These are phyloP conservation scores for Nicotiana noctiflora DNA, from an alignment of 257 asterid species.

Conservation along the genomic window DNA sequence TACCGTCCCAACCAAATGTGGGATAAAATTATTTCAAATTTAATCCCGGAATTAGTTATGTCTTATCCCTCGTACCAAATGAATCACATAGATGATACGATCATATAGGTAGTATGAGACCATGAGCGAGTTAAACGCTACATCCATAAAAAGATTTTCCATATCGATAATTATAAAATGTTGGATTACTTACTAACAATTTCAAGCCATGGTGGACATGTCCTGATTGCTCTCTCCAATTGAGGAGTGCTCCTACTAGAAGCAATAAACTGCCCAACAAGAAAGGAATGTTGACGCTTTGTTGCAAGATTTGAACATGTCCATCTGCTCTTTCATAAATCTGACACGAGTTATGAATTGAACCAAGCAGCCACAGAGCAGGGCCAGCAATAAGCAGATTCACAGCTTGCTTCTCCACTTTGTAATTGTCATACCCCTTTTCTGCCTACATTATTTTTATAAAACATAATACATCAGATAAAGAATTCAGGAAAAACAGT, in stretches of 20 bases:
- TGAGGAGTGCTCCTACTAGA: constrained; percentile 55
- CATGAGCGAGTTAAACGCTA: too few species aligned
- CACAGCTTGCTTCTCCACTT: constrained; percentile 48
- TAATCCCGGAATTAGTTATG: too few species aligned
- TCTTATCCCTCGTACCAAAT: too few species aligned
- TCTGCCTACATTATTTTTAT: constrained; percentile 38
- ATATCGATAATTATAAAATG: neutral
- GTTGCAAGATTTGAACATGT: constrained; percentile 72
- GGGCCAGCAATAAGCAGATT: constrained; percentile 71
- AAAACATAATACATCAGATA: neutral
- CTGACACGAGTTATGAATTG: constrained; percentile 78
- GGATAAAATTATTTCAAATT: too few species aligned
- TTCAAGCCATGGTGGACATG: constrained; percentile 42
- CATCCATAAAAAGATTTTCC: neutral
- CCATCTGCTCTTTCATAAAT: constrained; percentile 83
- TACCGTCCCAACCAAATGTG: too few species aligned
- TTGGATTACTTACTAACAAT: constrained; percentile 33
- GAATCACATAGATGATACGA: too few species aligned
- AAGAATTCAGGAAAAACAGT: neutral
- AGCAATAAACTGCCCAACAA: constrained; percentile 61
- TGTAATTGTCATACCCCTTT: constrained; percentile 29
- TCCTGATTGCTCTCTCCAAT: constrained; percentile 36
- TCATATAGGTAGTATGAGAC: too few species aligned
- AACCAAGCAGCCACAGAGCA: constrained; percentile 71
- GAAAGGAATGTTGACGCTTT: constrained; percentile 64